Evolutionary conservation across 176 grass and related monocot genomes (phyloP).

Genomic region (Zoysia japonica): DNA sequence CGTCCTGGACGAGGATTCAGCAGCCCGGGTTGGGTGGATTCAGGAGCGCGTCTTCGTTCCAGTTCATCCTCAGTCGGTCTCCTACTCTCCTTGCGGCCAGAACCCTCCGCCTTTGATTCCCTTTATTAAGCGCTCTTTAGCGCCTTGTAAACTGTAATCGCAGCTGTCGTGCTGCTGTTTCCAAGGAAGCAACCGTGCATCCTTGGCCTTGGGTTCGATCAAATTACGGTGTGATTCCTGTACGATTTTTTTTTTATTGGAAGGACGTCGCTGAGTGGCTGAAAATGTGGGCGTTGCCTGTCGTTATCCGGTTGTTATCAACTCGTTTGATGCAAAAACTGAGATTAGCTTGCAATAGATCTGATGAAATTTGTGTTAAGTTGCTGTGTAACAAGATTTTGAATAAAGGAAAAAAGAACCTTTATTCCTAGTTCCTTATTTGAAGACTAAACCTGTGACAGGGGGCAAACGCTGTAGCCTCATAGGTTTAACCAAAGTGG

Average conservation of each 20-base stretch:
- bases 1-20: not conserved
- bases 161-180: not conserved
- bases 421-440: not conserved
- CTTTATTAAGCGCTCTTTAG: not conserved
- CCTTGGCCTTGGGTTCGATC: not conserved
- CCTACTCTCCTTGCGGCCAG: not conserved
- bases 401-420: not conserved
- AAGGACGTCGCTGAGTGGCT: not conserved
- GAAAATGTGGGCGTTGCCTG: not conserved
- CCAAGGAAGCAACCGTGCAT: not conserved
- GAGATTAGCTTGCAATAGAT: not conserved
- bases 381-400: not conserved
- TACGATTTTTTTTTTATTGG: not conserved
- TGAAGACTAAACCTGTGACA: not conserved
- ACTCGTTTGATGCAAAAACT: not conserved
- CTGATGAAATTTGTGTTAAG: constrained; percentile 17
- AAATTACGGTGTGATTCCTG: not conserved
- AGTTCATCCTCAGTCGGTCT: not conserved
- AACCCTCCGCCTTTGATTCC: not conserved
- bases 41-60: constrained; percentile 16
- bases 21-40: not conserved
- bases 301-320: not conserved
- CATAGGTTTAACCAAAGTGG: not conserved
- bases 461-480: constrained; percentile 25
- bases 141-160: not conserved